Evolutionary conservation across 2,329 filamentous ascomycete species (phyloP).

Genomic region (Elsinoe australis): DNA sequence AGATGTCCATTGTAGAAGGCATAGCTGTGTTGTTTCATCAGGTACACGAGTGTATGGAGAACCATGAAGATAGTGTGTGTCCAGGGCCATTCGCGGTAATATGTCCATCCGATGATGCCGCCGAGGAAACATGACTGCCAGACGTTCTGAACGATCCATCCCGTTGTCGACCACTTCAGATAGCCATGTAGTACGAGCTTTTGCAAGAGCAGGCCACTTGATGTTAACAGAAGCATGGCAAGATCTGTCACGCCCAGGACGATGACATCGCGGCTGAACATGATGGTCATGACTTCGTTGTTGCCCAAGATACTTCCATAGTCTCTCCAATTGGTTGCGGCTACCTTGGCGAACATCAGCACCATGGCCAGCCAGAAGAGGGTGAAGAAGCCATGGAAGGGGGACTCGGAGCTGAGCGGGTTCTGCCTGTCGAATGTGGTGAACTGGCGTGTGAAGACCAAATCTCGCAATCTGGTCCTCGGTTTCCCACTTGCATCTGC

Average conservation of each 20-base stretch:
- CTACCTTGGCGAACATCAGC: constrained; percentile 59
- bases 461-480: constrained; percentile 42
- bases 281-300: constrained; percentile 63
- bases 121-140: constrained; percentile 63
- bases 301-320: constrained; percentile 61
- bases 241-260: constrained; percentile 55
- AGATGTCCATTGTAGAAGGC: constrained; percentile 68
- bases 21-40: constrained; percentile 81
- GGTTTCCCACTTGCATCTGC: constrained; percentile 30
- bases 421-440: constrained; percentile 70
- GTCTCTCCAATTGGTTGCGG: constrained; percentile 59
- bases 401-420: constrained; percentile 53
- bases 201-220: constrained; percentile 60
- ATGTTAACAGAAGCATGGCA: constrained; percentile 58
- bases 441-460: constrained; percentile 66
- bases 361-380: constrained; percentile 68
- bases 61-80: constrained; percentile 73
- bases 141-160: constrained; percentile 67
- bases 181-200: constrained; percentile 51
- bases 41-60: constrained; percentile 63
- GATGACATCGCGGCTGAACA: constrained; percentile 51
- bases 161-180: constrained; percentile 58
- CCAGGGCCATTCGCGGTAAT: constrained; percentile 72
- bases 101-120: constrained; percentile 56
- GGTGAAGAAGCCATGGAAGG: constrained; percentile 72